These are phyloP conservation scores for Podospora didyma DNA, from an alignment of 495 filamentous ascomycete genomes.

Conservation along the genomic window DNA sequence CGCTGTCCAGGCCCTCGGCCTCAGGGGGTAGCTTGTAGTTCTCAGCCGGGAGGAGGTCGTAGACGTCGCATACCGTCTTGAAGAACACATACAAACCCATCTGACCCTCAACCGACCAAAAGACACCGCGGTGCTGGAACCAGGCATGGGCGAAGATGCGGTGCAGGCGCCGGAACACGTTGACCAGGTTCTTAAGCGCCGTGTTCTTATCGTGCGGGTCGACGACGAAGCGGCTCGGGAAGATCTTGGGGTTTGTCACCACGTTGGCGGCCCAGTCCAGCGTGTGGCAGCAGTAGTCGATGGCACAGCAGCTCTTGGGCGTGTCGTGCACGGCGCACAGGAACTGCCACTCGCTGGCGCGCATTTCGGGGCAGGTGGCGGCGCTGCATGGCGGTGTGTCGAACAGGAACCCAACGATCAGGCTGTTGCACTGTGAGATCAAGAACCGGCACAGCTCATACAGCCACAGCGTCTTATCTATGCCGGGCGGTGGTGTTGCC, in stretches of 20 bases:
- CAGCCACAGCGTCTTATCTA: constrained; percentile 86
- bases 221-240: constrained; percentile 81
- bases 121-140: constrained; percentile 95
- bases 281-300: constrained; percentile 98
- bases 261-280: constrained; percentile 94
- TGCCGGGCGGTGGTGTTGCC: constrained; percentile 70
- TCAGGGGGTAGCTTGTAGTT: constrained; percentile 93
- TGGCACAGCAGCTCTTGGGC: constrained; percentile 92
- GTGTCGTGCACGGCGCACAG: constrained; percentile 95
- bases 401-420: constrained; percentile 87
- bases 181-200: constrained; percentile 78
- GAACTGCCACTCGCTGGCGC: constrained; percentile 97
- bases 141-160: constrained; percentile 97
- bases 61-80: constrained; percentile 92
- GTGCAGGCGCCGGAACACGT: constrained; percentile 90
- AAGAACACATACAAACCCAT: constrained; percentile 91
- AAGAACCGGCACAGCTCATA: constrained; percentile 97
- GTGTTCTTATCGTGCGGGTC: constrained; percentile 56
- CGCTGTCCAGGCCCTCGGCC: constrained; percentile 70
- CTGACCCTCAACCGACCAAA: constrained; percentile 88
- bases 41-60: constrained; percentile 82
- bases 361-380: constrained; percentile 92
- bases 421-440: constrained; percentile 83
- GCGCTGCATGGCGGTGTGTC: constrained; percentile 84
- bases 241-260: constrained; percentile 84